phyloP scores from a whole-genome alignment of 805 yeast species.

The Nakazawaea wyomingensis region DNA sequence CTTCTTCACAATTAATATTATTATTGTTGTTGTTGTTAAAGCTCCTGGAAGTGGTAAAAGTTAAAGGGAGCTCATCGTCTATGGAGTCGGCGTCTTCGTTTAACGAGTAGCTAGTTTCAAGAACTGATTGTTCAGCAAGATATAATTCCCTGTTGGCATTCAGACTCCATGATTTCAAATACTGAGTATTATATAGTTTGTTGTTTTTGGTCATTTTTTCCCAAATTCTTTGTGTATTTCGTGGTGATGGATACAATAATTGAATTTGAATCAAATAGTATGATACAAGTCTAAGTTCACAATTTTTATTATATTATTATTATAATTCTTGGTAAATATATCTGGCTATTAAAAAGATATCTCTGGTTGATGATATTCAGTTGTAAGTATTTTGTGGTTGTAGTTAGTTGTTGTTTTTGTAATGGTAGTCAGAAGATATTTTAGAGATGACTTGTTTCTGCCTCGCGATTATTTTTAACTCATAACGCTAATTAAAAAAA shows the following conservation, averaged over 20 bases:
- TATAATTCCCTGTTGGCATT: slow-evolving; percentile 11
- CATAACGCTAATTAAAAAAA: not conserved
- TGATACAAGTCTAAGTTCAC: too few species aligned
- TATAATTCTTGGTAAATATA: too few species aligned
- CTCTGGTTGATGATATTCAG: too few species aligned
- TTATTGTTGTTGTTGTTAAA: not conserved
- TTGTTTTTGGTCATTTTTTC: not conserved
- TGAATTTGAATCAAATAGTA: too few species aligned
- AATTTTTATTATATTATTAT: too few species aligned
- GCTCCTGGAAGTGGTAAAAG: not conserved
- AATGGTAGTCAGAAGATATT: too few species aligned
- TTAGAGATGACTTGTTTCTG: too few species aligned
- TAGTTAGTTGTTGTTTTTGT: too few species aligned
- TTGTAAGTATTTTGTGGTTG: too few species aligned
- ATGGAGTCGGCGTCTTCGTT: not conserved
- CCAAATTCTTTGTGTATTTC: too few species aligned
- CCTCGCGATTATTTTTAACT: not conserved
- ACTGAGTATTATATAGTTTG: slow-evolving; percentile 9
- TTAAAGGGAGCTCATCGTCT: not conserved
- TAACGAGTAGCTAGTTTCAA: slow-evolving; percentile 6
- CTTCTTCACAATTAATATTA: not conserved
- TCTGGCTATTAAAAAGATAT: too few species aligned
- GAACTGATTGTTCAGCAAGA: slow-evolving; percentile 3
- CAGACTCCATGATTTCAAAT: slow-evolving; percentile 6
- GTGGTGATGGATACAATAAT: too few species aligned